Base-by-base conservation (phyloP, 768 basidiomycete species). In the Auriculariales sp. region DNA sequence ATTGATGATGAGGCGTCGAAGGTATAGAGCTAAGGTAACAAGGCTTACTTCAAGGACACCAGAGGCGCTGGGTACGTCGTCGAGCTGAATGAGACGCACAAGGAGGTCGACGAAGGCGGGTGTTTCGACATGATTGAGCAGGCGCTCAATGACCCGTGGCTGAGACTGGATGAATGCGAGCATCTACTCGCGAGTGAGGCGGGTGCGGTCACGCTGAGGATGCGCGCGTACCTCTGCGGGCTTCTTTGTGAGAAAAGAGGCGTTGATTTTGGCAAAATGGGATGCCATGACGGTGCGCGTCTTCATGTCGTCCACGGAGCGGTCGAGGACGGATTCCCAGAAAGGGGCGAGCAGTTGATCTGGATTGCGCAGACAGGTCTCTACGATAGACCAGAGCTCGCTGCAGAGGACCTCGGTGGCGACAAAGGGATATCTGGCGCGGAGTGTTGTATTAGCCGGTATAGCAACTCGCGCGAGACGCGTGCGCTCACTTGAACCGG, bases 391-490 rank as follows among this genome's bases (percentile, higher is more conserved):
- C 83, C 91, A 95, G 66, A 94, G 83, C 58, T 94, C 92, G 64
- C 88, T 86, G 67, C 91, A 93, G 29, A 98, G 75, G 22, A 97
- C 90, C 63, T 98, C 94, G 25, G 93, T 91, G 14, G 90, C 84
- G 19, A 92, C 79, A 59, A 88, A 84, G 1, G 93, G 90, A 64
- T 90, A 97, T 65, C 93, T 95, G 53, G 47, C 28, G 25, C 19
- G 10, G 39, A 25, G 7, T 19, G 17, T 10, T 11, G 14, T 12
- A 25, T 44, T 9, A 19, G 39, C 39, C 39, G 39, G 35, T n/a
- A 36, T 25, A 25, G 39, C 22, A 28, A 19, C 3, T 44, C 28
- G 28, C 30, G 27, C 7, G 46, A 46, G 51, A 15, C 28, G 50
- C 4, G 57, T 53, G 50, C 27, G 71, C 85, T 66, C 65, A 90